phyloP scores from a whole-genome alignment of 257 asterid genomes.

The Solanum rostratum region DNA sequence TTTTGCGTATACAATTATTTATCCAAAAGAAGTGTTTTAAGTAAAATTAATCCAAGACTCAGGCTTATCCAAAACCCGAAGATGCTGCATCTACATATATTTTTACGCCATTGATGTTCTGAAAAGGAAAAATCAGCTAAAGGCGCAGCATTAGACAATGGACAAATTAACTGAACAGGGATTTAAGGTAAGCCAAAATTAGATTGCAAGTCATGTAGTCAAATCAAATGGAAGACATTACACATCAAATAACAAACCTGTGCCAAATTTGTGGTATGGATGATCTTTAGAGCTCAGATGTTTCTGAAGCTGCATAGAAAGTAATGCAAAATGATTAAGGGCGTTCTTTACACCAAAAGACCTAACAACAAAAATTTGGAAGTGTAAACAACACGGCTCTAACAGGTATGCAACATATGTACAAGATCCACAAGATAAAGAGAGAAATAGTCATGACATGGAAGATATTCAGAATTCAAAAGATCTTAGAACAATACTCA shows the following conservation, averaged over 20 bases:
- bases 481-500: background rate
- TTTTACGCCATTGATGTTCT: background rate
- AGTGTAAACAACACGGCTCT: background rate
- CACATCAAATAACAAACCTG: slow-evolving; percentile 44
- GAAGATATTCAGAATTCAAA: background rate
- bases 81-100: background rate
- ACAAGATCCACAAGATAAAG: background rate
- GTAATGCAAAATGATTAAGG: background rate
- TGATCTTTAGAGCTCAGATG: slow-evolving; percentile 67
- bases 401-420: background rate
- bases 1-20: background rate
- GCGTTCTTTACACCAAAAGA: background rate
- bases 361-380: background rate
- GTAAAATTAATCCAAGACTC: background rate
- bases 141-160: background rate
- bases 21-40: background rate
- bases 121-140: background rate
- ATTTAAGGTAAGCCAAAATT: background rate
- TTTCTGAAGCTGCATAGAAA: slow-evolving; percentile 71
- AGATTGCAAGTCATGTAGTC: background rate
- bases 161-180: background rate
- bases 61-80: background rate
- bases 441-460: background rate
- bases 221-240: background rate
- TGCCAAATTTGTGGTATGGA: slow-evolving; percentile 96